A percentile compares a stretch with the other conserved stretches of the same genome.
Conservation (phyloP, 2,329 filamentous ascomycete genomes). For the Sclerotinia borealis region DNA sequence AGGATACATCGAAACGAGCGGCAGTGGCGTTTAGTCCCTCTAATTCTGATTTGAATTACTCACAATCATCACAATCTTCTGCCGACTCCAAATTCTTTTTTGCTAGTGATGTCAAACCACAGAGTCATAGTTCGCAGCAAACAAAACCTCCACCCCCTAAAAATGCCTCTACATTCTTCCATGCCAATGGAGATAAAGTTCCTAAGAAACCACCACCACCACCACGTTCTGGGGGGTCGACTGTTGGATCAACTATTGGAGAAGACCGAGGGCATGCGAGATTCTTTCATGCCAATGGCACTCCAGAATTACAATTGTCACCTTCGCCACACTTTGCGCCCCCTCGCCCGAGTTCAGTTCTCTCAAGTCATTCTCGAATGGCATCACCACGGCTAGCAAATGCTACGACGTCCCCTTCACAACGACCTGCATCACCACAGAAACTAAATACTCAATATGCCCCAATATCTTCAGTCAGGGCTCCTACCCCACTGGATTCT, state of each 20-base stretch:
- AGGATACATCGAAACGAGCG: slow-evolving; percentile 25
- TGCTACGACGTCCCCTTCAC: slow-evolving; percentile 14
- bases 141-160: slow-evolving; percentile 27
- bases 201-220: slow-evolving; percentile 31
- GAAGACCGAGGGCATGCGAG: slow-evolving; percentile 43
- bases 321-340: slow-evolving; percentile 34
- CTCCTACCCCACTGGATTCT: slow-evolving; percentile 21
- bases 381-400: slow-evolving; percentile 36
- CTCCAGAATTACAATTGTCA: slow-evolving; percentile 42
- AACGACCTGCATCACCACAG: slow-evolving; percentile 40
- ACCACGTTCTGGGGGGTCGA: slow-evolving; percentile 25
- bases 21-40: slow-evolving; percentile 39
- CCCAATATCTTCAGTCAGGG: slow-evolving; percentile 22
- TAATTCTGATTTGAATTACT: slow-evolving; percentile 32
- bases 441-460: slow-evolving; percentile 36
- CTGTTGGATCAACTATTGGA: slow-evolving; percentile 25
- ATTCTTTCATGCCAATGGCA: slow-evolving; percentile 71
- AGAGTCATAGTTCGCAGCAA: not conserved
- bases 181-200: slow-evolving; percentile 42
- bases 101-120: slow-evolving; percentile 64
- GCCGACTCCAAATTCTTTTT: slow-evolving; percentile 79
- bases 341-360: slow-evolving; percentile 40
- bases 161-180: slow-evolving; percentile 42
- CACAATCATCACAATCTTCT: slow-evolving; percentile 25
- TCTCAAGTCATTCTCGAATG: slow-evolving; percentile 42